A percentile compares a stretch with the other conserved stretches of the same genome.
Evolutionary conservation across 2,329 filamentous ascomycete genomes (phyloP).

Genomic region (Penicillium sp.): DNA sequence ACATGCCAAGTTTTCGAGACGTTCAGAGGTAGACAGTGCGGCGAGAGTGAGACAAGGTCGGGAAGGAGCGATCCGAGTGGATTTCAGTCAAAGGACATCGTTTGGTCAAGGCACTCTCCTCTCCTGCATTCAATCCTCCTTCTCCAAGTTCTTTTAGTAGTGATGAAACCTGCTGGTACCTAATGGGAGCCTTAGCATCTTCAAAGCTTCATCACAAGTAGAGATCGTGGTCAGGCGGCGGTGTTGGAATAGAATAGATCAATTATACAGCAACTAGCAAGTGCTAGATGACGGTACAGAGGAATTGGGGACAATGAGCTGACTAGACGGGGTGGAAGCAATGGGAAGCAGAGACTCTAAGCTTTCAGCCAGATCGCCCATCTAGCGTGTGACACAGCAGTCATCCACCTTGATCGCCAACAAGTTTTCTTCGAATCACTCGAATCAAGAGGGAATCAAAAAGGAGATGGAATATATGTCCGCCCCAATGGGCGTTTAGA

Average conservation of each 20-base stretch:
- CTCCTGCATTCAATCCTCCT: background rate
- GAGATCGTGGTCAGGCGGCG: background rate
- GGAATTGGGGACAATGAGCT: background rate
- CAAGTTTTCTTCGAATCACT: background rate
- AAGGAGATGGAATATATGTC: background rate
- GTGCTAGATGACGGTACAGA: background rate
- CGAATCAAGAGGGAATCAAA: background rate
- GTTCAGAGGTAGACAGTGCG: slow-evolving; percentile 20
- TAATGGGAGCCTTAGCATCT: slow-evolving; percentile 3
- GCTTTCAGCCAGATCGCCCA: background rate
- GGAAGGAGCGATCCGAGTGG: slow-evolving; percentile 6
- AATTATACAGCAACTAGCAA: background rate
- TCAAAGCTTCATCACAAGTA: slow-evolving; percentile 1
- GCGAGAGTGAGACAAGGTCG: slow-evolving; percentile 12
- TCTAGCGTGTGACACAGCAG: slow-evolving; percentile 11
- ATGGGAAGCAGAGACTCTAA: background rate
- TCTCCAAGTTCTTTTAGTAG: background rate
- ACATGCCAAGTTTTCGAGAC: slow-evolving; percentile 24
- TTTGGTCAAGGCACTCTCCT: background rate
- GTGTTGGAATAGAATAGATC: background rate
- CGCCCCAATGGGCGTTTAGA: background rate
- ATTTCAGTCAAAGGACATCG: slow-evolving; percentile 6
- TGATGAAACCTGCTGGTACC: slow-evolving; percentile 1
- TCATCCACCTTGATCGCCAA: background rate
- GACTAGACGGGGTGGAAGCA: background rate